Percentiles rank a stretch among this genome's conserved stretches.
These are phyloP conservation scores for Kwoniella shivajii DNA, from an alignment of 1,284 basidiomycete species.

Conservation along the genomic window DNA sequence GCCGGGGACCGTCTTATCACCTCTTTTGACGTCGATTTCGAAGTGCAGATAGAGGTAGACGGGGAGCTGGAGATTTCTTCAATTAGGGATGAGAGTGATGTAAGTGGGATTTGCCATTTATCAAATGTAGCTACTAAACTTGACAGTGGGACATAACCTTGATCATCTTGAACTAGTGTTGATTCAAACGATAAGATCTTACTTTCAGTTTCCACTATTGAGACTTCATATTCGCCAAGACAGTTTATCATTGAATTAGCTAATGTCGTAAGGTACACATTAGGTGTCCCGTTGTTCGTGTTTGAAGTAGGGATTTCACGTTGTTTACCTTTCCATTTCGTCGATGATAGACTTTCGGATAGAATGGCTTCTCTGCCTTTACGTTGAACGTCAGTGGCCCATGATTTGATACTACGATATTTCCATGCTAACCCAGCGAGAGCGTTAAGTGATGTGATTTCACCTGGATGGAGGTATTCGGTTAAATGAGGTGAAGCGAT, in stretches of 20 bases:
- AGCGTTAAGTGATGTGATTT: conserved; percentile 73
- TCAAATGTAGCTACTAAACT: conserved; percentile 76
- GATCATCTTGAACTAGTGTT: conserved; percentile 64
- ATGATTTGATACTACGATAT: conserved; percentile 68
- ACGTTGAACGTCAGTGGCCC: conserved; percentile 24
- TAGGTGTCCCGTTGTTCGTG: conserved; percentile 4
- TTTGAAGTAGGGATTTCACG: background rate
- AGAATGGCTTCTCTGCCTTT: conserved; percentile 54
- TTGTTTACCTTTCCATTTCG: conserved; percentile 22
- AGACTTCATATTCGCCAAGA: conserved; percentile 75
- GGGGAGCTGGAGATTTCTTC: conserved; percentile 57
- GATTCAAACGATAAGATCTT: conserved; percentile 71
- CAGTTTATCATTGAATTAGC: conserved; percentile 71
- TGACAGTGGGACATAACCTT: conserved; percentile 73
- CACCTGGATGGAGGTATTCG: conserved; percentile 79
- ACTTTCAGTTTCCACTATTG: conserved; percentile 77
- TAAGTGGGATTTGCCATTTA: conserved; percentile 78
- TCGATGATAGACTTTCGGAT: conserved; percentile 8
- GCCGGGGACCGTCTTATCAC: conserved; percentile 64
- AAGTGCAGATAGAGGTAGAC: no score
- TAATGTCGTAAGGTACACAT: conserved; percentile 72
- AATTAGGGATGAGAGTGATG: conserved; percentile 66
- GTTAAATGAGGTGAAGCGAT: conserved; percentile 66
- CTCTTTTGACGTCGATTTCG: conserved; percentile 18
- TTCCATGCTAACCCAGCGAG: conserved; percentile 70